A percentile compares a stretch with the other conserved stretches of the same genome.
These are phyloP conservation scores for Naganishia kalamii DNA, from an alignment of 768 basidiomycete genomes.

Conservation along the genomic window DNA sequence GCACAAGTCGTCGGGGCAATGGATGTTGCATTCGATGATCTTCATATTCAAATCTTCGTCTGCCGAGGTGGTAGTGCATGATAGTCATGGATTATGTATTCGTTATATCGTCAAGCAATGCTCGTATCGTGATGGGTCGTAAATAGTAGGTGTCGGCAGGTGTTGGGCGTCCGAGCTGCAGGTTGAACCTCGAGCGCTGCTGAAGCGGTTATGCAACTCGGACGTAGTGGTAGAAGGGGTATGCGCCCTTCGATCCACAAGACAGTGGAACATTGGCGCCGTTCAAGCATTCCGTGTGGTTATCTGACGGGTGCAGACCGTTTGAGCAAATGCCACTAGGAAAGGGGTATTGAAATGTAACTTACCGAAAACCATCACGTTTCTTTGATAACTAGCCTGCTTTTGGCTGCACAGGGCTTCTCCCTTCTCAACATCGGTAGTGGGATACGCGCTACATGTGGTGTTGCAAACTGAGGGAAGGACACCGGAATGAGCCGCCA, in stretches of 20 bases:
- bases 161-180: background rate
- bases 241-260: background rate
- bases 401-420: background rate
- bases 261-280: background rate
- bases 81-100: too few relatives aligned
- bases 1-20: too few relatives aligned
- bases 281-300: conserved; percentile 11
- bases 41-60: too few relatives aligned
- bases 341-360: background rate
- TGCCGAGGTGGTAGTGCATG: too few relatives aligned
- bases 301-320: too few relatives aligned
- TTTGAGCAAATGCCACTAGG: too few relatives aligned
- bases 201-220: background rate
- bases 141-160: too few relatives aligned
- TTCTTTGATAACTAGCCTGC: background rate
- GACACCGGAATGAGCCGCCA: background rate
- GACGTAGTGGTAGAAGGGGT: conserved; percentile 12
- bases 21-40: too few relatives aligned
- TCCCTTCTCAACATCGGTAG: background rate
- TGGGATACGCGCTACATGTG: background rate
- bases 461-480: background rate
- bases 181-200: background rate
- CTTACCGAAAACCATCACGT: conserved; percentile 7
- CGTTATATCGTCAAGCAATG: too few relatives aligned
- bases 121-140: background rate